phyloP scores from a whole-genome alignment of 768 basidiomycete genomes.

The Lactifluus echinatus region DNA sequence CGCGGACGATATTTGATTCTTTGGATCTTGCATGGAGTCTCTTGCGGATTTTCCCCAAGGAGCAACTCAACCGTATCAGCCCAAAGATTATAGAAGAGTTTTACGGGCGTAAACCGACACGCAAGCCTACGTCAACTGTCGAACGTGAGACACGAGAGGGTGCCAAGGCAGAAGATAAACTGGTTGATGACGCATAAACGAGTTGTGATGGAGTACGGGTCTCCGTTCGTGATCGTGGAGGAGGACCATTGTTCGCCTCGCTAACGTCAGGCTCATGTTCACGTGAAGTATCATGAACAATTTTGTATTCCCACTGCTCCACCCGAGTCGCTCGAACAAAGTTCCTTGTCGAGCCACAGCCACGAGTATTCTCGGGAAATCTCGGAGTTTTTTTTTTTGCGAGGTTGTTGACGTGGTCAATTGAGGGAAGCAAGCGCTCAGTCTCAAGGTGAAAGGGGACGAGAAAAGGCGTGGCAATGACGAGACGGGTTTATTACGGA shows the following conservation, averaged over 20 bases:
- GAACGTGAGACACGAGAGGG: conserved; percentile 31
- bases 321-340: neutral
- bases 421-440: neutral
- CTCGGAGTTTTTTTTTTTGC: neutral
- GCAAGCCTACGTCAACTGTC: conserved; percentile 47
- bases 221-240: conserved; percentile 28
- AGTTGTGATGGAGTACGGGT: neutral
- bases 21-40: conserved; percentile 96
- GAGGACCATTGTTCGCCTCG: neutral
- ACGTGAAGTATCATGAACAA: conserved; percentile 6
- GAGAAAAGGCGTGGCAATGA: neutral
- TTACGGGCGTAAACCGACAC: conserved; percentile 75
- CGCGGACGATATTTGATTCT: conserved; percentile 93
- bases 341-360: neutral
- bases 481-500: neutral
- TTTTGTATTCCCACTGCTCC: neutral
- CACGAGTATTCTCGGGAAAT: conserved; percentile 6
- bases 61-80: conserved; percentile 95
- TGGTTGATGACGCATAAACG: conserved; percentile 45
- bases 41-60: conserved; percentile 97
- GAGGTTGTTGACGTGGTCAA: neutral
- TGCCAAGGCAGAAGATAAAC: conserved; percentile 39
- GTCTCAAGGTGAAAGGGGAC: neutral
- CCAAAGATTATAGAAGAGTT: conserved; percentile 94
- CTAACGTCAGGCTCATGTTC: conserved; percentile 7